Conservation (phyloP, 176 grass and related monocot genomes). For the Musa troglodytarum region DNA sequence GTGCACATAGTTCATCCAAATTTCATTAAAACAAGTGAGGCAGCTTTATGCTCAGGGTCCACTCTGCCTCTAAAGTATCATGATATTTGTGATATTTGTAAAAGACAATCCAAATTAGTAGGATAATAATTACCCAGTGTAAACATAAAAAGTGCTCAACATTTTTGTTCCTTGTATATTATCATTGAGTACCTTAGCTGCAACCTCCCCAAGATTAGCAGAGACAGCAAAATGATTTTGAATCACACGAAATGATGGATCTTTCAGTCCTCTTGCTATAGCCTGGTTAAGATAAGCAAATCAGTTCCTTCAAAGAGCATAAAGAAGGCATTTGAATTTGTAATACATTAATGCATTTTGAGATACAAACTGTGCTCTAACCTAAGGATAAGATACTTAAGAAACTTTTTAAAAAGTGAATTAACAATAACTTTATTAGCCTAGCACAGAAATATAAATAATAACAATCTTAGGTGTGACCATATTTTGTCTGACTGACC, state of each 20-base stretch:
- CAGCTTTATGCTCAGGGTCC: background rate
- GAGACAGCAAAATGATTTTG: slow-evolving; percentile 87
- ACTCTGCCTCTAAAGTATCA: background rate
- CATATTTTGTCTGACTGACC: background rate
- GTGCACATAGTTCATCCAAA: background rate
- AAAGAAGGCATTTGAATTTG: background rate
- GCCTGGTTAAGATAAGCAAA: slow-evolving; percentile 48
- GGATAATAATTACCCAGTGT: background rate
- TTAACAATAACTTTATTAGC: background rate
- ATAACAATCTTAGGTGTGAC: background rate
- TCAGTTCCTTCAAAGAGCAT: slow-evolving; percentile 21
- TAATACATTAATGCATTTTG: background rate
- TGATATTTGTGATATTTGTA: background rate
- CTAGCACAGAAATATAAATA: background rate
- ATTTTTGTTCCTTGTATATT: background rate
- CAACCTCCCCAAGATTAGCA: slow-evolving; percentile 84
- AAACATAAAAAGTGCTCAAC: background rate
- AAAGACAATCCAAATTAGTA: background rate
- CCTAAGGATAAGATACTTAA: background rate
- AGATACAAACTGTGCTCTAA: background rate
- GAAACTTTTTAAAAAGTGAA: background rate
- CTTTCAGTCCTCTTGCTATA: slow-evolving; percentile 74
- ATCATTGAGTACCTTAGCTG: slow-evolving; percentile 61
- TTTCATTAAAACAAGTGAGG: background rate
- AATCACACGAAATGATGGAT: slow-evolving; percentile 83